A percentile compares a stretch with the other conserved stretches of the same genome.
These are phyloP conservation scores for Alternaria sp. DNA, from an alignment of 2,329 filamentous ascomycete species.

Conservation along the genomic window DNA sequence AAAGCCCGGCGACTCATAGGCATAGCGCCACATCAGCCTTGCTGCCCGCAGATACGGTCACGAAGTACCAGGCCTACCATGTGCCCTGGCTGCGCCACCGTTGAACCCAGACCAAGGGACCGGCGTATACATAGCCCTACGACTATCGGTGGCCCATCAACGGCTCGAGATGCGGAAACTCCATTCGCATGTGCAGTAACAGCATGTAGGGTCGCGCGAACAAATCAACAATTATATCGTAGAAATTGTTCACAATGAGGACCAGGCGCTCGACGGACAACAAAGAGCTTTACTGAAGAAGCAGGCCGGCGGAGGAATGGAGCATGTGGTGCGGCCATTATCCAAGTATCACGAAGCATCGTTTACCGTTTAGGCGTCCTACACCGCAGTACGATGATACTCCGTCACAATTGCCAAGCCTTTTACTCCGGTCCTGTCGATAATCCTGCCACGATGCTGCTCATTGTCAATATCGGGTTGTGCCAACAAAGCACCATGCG, in stretches of 20 bases:
- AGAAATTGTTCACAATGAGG: not conserved
- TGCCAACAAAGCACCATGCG: constrained; percentile 3
- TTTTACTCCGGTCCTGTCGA: not conserved
- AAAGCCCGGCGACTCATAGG: not conserved
- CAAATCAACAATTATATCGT: not conserved
- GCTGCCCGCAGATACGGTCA: not conserved
- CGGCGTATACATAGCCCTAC: constrained; percentile 10
- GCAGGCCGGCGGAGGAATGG: not conserved
- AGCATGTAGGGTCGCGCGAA: not conserved
- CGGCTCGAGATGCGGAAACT: not conserved
- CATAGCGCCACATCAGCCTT: constrained; percentile 1
- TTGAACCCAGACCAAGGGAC: constrained; percentile 8
- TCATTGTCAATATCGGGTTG: not conserved
- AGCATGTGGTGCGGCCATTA: not conserved
- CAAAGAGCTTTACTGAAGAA: not conserved
- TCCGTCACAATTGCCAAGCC: not conserved
- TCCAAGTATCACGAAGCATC: not conserved
- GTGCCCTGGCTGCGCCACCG: constrained; percentile 18
- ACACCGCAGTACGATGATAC: not conserved
- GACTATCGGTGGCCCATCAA: not conserved
- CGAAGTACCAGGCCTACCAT: constrained; percentile 10
- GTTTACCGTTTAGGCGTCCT: constrained; percentile 1
- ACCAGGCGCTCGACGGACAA: not conserved
- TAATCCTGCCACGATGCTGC: not conserved
- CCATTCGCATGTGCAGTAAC: not conserved